A percentile compares a stretch with the other conserved stretches of the same genome.
Conservation (phyloP, 2,329 filamentous ascomycete species). For the Cephalotrichum gorgonifer region DNA sequence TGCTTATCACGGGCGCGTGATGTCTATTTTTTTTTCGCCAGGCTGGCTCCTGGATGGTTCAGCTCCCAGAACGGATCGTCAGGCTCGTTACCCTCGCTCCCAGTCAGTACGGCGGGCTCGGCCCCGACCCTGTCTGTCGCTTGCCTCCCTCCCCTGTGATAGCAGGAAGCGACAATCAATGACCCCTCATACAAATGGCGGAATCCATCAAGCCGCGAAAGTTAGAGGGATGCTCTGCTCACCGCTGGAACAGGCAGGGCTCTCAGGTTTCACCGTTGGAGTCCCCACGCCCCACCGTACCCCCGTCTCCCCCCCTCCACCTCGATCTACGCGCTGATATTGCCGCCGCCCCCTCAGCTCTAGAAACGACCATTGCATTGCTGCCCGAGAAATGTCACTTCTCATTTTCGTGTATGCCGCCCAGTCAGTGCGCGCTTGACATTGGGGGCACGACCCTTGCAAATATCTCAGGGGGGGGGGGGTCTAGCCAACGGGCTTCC, state of each 20-base stretch:
- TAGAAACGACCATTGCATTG: conserved; percentile 2
- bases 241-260: neutral
- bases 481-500: neutral
- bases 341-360: neutral
- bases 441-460: neutral
- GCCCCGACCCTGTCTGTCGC: no score
- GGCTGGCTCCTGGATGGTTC: no score
- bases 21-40: no score
- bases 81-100: no score
- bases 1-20: no score
- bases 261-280: no score
- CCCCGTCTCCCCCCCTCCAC: no score
- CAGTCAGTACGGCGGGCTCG: no score
- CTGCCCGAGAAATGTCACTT: conserved; percentile 1
- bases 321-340: neutral
- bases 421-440: neutral
- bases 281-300: neutral
- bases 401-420: neutral
- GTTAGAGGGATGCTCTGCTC: neutral
- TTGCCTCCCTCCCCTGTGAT: no score
- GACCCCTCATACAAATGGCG: no score
- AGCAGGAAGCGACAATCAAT: no score
- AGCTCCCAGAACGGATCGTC: no score
- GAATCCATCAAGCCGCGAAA: neutral
- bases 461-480: neutral